Conservation (phyloP, 768 basidiomycete genomes). For the Termitomyces sp. region DNA sequence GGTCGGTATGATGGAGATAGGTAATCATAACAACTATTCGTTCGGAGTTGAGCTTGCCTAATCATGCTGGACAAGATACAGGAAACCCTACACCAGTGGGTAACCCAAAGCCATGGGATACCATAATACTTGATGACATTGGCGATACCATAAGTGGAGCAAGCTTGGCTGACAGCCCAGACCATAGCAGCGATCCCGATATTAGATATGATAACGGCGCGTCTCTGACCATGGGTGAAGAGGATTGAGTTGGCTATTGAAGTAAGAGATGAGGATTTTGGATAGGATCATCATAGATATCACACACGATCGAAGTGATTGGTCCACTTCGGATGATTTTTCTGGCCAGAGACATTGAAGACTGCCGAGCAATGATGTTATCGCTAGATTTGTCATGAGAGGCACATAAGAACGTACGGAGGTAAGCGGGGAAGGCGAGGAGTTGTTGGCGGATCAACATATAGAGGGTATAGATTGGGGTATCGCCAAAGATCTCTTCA, state of each 20-base stretch:
- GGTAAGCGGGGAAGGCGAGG: conserved; percentile 57
- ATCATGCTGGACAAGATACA: neutral
- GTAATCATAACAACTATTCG: conserved; percentile 46
- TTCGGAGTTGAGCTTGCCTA: neutral
- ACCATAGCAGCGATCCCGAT: conserved; percentile 48
- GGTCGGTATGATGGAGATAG: conserved; percentile 64
- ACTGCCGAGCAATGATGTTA: conserved; percentile 28
- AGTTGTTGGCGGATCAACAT: conserved; percentile 53
- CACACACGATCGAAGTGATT: conserved; percentile 60
- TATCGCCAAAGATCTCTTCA: conserved; percentile 54
- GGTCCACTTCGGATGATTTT: conserved; percentile 54
- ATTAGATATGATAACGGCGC: conserved; percentile 51
- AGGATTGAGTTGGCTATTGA: conserved; percentile 46
- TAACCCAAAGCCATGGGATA: conserved; percentile 50
- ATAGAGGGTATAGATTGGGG: conserved; percentile 53
- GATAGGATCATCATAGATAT: neutral
- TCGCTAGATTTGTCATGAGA: neutral
- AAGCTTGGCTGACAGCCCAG: conserved; percentile 30
- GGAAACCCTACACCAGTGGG: conserved; percentile 46
- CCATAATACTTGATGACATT: conserved; percentile 44
- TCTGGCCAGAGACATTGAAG: conserved; percentile 59
- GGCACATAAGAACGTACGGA: conserved; percentile 32
- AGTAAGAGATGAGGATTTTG: neutral
- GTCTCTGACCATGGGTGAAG: conserved; percentile 47
- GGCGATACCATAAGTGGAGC: conserved; percentile 29